Base-by-base conservation (phyloP, 139 green algal species). In the Astrephomene gubernaculifera region DNA sequence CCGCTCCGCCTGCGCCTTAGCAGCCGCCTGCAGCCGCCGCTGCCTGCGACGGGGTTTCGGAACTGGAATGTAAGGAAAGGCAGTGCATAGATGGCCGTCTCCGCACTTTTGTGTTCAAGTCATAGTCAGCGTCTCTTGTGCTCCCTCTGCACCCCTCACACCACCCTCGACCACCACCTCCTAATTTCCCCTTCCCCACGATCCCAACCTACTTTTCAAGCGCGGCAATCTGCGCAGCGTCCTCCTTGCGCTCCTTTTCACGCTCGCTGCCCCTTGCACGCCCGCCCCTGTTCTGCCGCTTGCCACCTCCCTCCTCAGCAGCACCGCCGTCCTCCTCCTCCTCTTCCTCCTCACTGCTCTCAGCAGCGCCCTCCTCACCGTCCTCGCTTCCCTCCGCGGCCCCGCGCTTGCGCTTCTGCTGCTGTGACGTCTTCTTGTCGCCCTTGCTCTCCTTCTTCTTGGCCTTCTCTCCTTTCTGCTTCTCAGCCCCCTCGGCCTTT, bases 1-100 rank as follows among this genome's bases (percentile, higher is more conserved):
- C 21, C 76, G 76, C 3, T 83, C 76, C 27, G 76, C 76, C 60
- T 63, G 60, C 38, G 63, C n/a, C 76, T 83, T 72, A 29, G 76
- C 76, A 29, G 72, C 29, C 21, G 39, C 41, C 41, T 44, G 27
- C n/a, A 38, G 36, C 41, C 19, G 9, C 10, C 60, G 57, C 76
- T 83, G 76, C 76, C 76, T 83, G 76, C 29, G 45, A 35, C 4
- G 39, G 27, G n/a, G 69, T n/a, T n/a, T n/a, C n/a, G n/a, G n/a
- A n/a, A n/a, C n/a, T n/a, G n/a, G n/a, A n/a, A n/a, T n/a, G n/a
- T n/a, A n/a, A n/a, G n/a, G n/a, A n/a, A n/a, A n/a, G n/a, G n/a
- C n/a, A n/a, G n/a, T n/a, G n/a, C n/a, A n/a, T n/a, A n/a, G n/a
- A n/a, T n/a, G n/a, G n/a, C n/a, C n/a, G n/a, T n/a, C n/a, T n/a